Conservation (phyloP, 78 protist species). For the Dictyostelium capitatum region DNA sequence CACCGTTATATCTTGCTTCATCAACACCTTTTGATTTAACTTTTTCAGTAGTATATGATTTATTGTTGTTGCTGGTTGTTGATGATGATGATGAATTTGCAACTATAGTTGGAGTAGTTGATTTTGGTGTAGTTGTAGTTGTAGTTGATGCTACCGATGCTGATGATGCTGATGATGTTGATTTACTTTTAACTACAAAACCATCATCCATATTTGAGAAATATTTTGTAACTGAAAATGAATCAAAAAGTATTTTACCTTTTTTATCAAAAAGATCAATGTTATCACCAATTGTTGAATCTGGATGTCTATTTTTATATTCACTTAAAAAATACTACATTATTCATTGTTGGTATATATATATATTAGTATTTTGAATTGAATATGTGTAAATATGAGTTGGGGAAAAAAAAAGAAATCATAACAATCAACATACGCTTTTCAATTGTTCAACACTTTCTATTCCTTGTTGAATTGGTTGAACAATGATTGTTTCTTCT, state of each 20-base stretch:
- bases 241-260: constrained; percentile 17
- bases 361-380: too few relatives aligned
- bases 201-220: constrained; percentile 56
- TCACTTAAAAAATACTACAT: constrained; percentile 43
- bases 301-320: constrained; percentile 22
- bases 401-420: too few relatives aligned
- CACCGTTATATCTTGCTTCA: constrained; percentile 29
- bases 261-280: constrained; percentile 52
- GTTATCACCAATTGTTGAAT: not conserved
- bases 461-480: not conserved
- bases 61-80: not conserved
- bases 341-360: not conserved
- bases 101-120: not conserved
- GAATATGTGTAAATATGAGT: not conserved
- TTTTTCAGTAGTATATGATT: not conserved
- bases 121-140: not conserved
- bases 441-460: constrained; percentile 44
- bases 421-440: constrained; percentile 3
- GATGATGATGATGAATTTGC: not conserved
- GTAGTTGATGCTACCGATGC: not conserved
- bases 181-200: constrained; percentile 60
- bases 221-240: not conserved
- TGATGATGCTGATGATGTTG: not conserved
- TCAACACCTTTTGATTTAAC: constrained; percentile 6
- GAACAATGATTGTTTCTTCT: constrained; percentile 50